Evolutionary conservation across 345 rosid species (phyloP).

Genomic region (Mallotus nudiflorus): DNA sequence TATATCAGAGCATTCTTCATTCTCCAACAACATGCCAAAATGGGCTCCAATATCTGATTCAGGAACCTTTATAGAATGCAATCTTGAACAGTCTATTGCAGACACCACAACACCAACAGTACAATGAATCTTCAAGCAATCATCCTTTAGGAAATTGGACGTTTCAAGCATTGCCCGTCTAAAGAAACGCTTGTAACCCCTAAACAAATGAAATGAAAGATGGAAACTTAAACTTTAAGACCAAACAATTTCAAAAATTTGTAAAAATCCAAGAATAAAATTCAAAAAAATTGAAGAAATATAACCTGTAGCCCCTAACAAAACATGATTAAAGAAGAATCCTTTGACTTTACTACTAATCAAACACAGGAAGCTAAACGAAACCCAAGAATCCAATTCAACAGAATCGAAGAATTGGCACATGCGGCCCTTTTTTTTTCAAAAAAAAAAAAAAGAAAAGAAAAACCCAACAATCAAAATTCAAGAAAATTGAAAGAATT

Average conservation of each 20-base stretch:
- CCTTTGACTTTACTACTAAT: not conserved
- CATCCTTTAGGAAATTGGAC: slow-evolving; percentile 85
- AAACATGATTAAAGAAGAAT: no score
- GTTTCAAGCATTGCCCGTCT: slow-evolving; percentile 73
- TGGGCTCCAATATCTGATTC: slow-evolving; percentile 84
- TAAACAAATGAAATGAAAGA: slow-evolving; percentile 30
- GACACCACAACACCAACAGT: slow-evolving; percentile 95
- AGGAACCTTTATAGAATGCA: slow-evolving; percentile 81
- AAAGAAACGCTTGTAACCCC: slow-evolving; percentile 97
- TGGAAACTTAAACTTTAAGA: no score
- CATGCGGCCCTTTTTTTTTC: no score
- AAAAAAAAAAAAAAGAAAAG: not conserved
- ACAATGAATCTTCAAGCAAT: slow-evolving; percentile 84
- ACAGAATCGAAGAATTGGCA: not conserved
- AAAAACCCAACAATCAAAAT: no score
- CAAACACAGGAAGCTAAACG: not conserved
- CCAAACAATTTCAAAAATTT: no score
- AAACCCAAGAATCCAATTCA: not conserved
- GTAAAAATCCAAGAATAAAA: no score
- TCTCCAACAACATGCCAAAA: slow-evolving; percentile 78
- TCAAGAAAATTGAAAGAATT: no score
- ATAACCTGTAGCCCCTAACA: no score
- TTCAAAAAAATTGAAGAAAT: no score
- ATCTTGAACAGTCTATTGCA: slow-evolving; percentile 71
- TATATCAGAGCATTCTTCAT: slow-evolving; percentile 75